These are phyloP conservation scores for Termitomyces sp. DNA, from an alignment of 768 basidiomycete genomes.

Conservation along the genomic window DNA sequence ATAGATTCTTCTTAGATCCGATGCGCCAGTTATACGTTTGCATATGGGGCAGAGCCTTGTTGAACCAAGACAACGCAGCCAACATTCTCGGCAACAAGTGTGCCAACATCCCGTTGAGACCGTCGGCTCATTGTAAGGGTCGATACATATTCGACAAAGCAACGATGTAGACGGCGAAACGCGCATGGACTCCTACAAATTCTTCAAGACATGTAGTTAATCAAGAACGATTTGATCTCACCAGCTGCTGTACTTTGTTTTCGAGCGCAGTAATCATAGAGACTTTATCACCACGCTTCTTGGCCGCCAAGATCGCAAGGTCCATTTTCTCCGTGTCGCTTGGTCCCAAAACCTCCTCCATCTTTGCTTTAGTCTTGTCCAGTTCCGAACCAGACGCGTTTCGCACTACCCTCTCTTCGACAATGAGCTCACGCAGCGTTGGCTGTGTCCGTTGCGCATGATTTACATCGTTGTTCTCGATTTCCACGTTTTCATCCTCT, in stretches of 20 bases:
- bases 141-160: constrained; percentile 77
- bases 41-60: constrained; percentile 85
- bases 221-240: constrained; percentile 23
- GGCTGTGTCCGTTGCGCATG: constrained; percentile 29
- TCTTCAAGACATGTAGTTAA: neutral
- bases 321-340: constrained; percentile 45
- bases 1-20: constrained; percentile 75
- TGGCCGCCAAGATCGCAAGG: constrained; percentile 44
- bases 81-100: constrained; percentile 78
- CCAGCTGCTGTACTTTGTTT: constrained; percentile 55
- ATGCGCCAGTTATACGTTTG: constrained; percentile 76
- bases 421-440: constrained; percentile 50
- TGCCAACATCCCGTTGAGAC: constrained; percentile 88
- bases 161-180: constrained; percentile 38
- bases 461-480: constrained; percentile 34
- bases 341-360: constrained; percentile 37
- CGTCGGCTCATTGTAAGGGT: constrained; percentile 74
- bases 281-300: constrained; percentile 41
- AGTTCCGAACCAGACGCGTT: constrained; percentile 16
- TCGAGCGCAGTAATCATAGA: constrained; percentile 54
- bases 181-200: constrained; percentile 38
- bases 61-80: constrained; percentile 79
- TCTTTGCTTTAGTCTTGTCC: constrained; percentile 24
- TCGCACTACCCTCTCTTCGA: constrained; percentile 40
- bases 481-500: constrained; percentile 38